phyloP scores from a whole-genome alignment of 2,329 filamentous ascomycete species.

The Aspergillus bombycis region DNA sequence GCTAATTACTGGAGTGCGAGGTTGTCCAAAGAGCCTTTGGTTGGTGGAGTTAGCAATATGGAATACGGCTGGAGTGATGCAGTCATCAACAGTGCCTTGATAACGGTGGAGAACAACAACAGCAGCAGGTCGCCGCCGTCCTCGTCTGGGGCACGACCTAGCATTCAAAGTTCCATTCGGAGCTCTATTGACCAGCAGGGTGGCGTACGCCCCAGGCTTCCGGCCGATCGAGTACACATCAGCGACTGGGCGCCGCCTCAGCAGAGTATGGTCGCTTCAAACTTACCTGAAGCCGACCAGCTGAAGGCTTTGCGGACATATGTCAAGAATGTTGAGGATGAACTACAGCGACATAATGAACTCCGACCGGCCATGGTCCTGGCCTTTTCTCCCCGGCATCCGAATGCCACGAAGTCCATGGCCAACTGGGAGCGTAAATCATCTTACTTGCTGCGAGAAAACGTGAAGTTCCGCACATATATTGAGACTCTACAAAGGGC shows the following conservation, averaged over 20 bases:
- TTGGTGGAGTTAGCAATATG: constrained; percentile 92
- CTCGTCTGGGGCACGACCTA: constrained; percentile 51
- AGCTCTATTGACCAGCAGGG: constrained; percentile 69
- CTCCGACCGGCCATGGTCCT: constrained; percentile 84
- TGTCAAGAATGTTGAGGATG: constrained; percentile 81
- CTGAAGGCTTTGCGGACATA: constrained; percentile 74
- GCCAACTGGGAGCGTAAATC: constrained; percentile 97
- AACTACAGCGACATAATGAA: constrained; percentile 85
- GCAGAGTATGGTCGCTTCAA: constrained; percentile 86
- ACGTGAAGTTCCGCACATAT: constrained; percentile 95
- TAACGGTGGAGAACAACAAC: constrained; percentile 54
- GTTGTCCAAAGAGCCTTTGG: constrained; percentile 87
- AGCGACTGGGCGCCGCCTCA: constrained; percentile 87
- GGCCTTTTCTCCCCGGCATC: constrained; percentile 82
- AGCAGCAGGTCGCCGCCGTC: constrained; percentile 35
- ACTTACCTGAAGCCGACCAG: constrained; percentile 78
- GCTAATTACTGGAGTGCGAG: constrained; percentile 98
- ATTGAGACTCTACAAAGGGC: constrained; percentile 81
- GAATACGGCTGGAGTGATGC: constrained; percentile 95
- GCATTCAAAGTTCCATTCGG: constrained; percentile 64
- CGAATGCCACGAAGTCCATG: constrained; percentile 83
- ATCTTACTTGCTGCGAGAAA: constrained; percentile 85
- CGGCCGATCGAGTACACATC: constrained; percentile 82
- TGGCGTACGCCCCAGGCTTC: constrained; percentile 67
- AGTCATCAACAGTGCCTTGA: constrained; percentile 75